Evolutionary conservation across 2,329 filamentous ascomycete genomes (phyloP), one percentile per base, ranked within the genome.

Genomic region (Phoma sp.): DNA sequence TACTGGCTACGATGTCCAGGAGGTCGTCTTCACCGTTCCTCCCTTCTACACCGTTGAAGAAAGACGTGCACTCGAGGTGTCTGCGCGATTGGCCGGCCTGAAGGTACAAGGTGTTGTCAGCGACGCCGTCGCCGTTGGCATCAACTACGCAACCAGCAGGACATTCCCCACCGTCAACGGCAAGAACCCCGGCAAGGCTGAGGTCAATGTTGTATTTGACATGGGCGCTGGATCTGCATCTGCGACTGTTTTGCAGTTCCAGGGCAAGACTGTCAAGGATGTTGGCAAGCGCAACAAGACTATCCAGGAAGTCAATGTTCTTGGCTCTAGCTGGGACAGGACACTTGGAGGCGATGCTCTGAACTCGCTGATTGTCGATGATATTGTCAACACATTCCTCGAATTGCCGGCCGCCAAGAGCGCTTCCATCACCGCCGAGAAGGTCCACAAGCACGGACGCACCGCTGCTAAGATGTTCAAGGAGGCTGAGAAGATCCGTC

Each of bases 221-320:
- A 98, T 99, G 93, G 95, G 95, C 63, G 93, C 95, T 63, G 95
- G 95, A 4, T 97, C 91, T 40, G 90, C 93, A 29, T 96, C 91
- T 66, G 93, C 93, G 4, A 95, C 92, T 6, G 80, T 99, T 47
- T 78, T 99, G 72, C 89, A 88, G 67, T 96, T 99, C 78, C 93
- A 97, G 75, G 89, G 90, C 71, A 88, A 89, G 65, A 87, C 84
- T 1, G 88, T 98, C 59, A 99, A 98, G 82, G 93, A 97, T 66
- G 78, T 93, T 50, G 93, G 92, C 62, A 92, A 90, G 74, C 93
- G 86, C 80, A 98, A 97, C 82, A 98, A 98, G 84, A 97, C 92
- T 1, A 79, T 99, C 29, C 95, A 98, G 72, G 95, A 99, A 74
- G 89, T 98, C n/a, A 86, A 91, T 58, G 90, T 96, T 33, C 67